Evolutionary conservation across 1,284 basidiomycete species (phyloP).

Genomic region (Exsudoporus floridanus): DNA sequence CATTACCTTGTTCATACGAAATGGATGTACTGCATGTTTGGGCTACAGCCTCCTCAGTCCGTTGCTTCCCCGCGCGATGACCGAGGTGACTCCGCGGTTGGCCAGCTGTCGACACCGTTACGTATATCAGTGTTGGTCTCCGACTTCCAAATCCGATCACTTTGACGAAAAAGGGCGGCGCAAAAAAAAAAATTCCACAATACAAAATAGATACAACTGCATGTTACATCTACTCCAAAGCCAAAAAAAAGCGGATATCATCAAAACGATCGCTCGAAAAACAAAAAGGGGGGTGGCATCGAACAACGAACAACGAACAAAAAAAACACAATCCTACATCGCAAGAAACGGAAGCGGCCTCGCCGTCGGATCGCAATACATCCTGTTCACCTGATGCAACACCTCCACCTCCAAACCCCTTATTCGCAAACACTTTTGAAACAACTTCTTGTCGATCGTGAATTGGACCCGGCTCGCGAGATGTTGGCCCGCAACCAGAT

Average conservation of each 20-base stretch:
- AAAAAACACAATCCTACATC: slow-evolving; percentile 3
- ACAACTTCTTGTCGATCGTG: slow-evolving; percentile 69
- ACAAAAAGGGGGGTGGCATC: no score
- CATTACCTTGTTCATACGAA: no score
- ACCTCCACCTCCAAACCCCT: slow-evolving; percentile 58
- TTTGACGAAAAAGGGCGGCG: no score
- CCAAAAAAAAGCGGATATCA: slow-evolving; percentile 9
- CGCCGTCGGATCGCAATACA: slow-evolving; percentile 34
- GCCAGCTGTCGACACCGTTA: no score
- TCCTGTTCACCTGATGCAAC: slow-evolving; percentile 46
- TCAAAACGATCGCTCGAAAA: no score
- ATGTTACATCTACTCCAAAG: slow-evolving; percentile 12
- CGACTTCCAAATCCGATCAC: no score
- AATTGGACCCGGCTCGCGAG: slow-evolving; percentile 70
- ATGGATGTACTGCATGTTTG: no score
- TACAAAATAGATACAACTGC: slow-evolving; percentile 25
- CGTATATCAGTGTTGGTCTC: no score
- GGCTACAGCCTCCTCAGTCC: no score
- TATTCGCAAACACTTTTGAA: slow-evolving; percentile 72
- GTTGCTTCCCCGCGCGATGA: no score
- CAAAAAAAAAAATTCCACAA: slow-evolving; percentile 3
- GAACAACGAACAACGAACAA: not conserved
- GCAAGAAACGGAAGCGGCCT: slow-evolving; percentile 25
- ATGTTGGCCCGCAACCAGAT: slow-evolving; percentile 77
- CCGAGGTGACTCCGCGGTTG: no score